phyloP scores from a whole-genome alignment of 768 basidiomycete species.

The Tricholoma matsutake region DNA sequence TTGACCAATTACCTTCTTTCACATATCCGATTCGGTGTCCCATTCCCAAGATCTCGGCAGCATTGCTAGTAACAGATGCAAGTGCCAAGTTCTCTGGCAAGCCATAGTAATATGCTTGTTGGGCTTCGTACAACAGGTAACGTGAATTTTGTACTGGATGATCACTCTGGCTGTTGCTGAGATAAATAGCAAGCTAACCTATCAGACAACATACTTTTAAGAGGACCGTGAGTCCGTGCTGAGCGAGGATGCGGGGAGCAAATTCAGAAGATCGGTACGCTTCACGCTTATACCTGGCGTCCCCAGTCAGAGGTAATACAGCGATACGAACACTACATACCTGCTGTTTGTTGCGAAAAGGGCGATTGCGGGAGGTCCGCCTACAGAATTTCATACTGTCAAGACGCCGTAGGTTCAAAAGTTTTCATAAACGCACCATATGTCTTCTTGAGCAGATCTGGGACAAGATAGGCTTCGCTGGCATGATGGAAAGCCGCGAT shows the following conservation, averaged over 20 bases:
- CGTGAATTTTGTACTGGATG: conserved; percentile 67
- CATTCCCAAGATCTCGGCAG: conserved; percentile 74
- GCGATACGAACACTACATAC: conserved; percentile 13
- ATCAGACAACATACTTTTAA: conserved; percentile 58
- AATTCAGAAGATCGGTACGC: conserved; percentile 80
- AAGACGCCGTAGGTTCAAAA: neutral
- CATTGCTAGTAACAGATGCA: conserved; percentile 67
- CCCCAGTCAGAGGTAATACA: neutral
- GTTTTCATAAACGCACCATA: conserved; percentile 42
- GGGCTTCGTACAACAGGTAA: conserved; percentile 79
- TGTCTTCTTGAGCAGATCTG: conserved; percentile 67
- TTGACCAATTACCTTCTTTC: conserved; percentile 44
- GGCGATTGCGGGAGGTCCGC: conserved; percentile 70
- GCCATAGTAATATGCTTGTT: conserved; percentile 81
- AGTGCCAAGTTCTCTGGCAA: conserved; percentile 68
- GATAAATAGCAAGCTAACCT: neutral
- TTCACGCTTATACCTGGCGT: conserved; percentile 69
- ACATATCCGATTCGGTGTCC: conserved; percentile 82
- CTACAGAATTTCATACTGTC: conserved; percentile 25
- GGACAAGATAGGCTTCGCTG: conserved; percentile 80
- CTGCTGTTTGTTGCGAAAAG: conserved; percentile 60
- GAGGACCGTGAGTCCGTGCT: conserved; percentile 62
- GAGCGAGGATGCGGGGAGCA: conserved; percentile 70
- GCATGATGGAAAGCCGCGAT: conserved; percentile 79
- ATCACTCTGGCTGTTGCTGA: conserved; percentile 47